Evolutionary conservation across 2,329 filamentous ascomycete genomes (phyloP).

Genomic region (Rhynchosporium secalis): DNA sequence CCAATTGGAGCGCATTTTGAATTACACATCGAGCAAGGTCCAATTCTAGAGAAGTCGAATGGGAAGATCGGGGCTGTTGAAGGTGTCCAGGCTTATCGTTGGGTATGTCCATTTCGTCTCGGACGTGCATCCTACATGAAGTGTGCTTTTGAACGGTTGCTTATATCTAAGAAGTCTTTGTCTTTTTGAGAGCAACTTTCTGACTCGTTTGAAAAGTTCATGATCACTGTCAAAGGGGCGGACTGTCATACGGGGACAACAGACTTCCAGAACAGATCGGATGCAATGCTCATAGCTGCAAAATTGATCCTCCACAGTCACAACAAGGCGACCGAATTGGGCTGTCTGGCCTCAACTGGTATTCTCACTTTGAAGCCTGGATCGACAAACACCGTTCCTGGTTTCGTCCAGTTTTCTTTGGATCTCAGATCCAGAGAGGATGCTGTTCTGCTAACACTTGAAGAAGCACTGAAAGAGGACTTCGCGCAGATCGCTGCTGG

Average conservation of each 20-base stretch:
- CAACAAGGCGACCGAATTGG: conserved; percentile 58
- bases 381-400: conserved; percentile 73
- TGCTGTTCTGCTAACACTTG: conserved; percentile 56
- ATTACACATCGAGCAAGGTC: conserved; percentile 83
- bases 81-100: conserved; percentile 56
- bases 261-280: conserved; percentile 62
- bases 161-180: not conserved
- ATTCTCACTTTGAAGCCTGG: conserved; percentile 67
- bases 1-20: conserved; percentile 79
- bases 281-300: conserved; percentile 66
- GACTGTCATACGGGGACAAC: conserved; percentile 78
- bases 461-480: conserved; percentile 54
- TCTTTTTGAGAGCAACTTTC: not conserved
- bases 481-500: conserved; percentile 61
- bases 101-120: not conserved
- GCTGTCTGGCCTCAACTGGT: conserved; percentile 64
- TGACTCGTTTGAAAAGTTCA: conserved; percentile 61
- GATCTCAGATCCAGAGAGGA: conserved; percentile 65
- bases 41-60: conserved; percentile 64
- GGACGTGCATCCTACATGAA: not conserved
- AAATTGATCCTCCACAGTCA: conserved; percentile 68
- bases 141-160: not conserved
- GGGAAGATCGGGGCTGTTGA: conserved; percentile 69
- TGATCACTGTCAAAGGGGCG: conserved; percentile 62
- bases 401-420: conserved; percentile 64